Base-by-base conservation (phyloP, 176 grass and related monocot species). In the Oryza meyeriana region DNA sequence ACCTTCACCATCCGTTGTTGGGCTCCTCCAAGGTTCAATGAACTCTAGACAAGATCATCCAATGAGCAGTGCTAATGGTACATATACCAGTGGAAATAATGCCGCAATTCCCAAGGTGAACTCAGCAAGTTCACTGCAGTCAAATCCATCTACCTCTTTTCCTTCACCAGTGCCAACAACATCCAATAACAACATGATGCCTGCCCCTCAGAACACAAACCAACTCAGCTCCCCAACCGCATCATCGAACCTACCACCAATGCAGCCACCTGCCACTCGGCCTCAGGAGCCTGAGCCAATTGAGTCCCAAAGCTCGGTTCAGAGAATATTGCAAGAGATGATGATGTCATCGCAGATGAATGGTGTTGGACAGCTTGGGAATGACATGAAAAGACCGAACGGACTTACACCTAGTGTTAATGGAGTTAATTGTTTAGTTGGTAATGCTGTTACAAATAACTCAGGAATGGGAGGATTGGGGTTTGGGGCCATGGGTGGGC, bases 261-360 rank as follows among this genome's bases (percentile, higher is more conserved):
- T 94, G 78, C 92, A 94, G 61, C 81, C 93, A 57, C 86, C 86
- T 62, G 39, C 82, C 27, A 29, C 78, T 50, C 87, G 84, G 36
- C 31, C 64, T 26, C 93, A 89, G 77, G 91, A 86, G 68, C 67
- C 90, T 57, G 96, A 96, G 71, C 61, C 87, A 52, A 94, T 68
- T 74, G 97, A 96, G 40, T 92, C 97, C 67, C 93, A 95, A 72
- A 95, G 93, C 39, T 99, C 93, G 0, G 96, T 99, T 52, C 85
- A 99, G 82, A 90, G 82, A 86, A 95, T 99, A 41, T 75, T 99
- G 69, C 93, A 99, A 69, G 88, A 90, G 64, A 73, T 99, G 84
- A 88, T 95, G 93, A 91, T 99, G 93, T 90, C 96, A 26, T 86
- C 93, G 18, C 91, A 93, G 75, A 74, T 91, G 79, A 99, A 95